These are phyloP conservation scores for Periconia digitata DNA, from an alignment of 2,329 filamentous ascomycete genomes.

Conservation along the genomic window DNA sequence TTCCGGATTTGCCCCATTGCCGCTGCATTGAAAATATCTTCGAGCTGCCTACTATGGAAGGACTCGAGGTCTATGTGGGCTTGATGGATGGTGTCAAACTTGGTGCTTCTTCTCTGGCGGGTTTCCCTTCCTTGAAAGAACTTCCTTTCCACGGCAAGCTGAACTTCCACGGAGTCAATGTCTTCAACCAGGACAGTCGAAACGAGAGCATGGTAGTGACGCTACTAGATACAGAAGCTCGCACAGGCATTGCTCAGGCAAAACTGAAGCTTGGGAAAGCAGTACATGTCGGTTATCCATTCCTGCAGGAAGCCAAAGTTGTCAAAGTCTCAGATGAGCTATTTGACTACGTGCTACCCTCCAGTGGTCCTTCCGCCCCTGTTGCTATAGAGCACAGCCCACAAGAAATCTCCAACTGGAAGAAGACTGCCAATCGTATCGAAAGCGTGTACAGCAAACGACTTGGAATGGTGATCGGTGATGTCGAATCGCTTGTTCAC, in stretches of 20 bases:
- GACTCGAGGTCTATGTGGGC: conserved; percentile 80
- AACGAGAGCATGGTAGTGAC: conserved; percentile 97
- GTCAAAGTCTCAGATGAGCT: conserved; percentile 88
- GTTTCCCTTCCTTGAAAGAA: conserved; percentile 88
- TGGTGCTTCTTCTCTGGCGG: conserved; percentile 80
- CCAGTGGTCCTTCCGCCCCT: conserved; percentile 63
- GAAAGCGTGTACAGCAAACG: conserved; percentile 89
- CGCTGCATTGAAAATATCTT: conserved; percentile 96
- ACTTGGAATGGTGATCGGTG: conserved; percentile 81
- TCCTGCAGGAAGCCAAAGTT: conserved; percentile 91
- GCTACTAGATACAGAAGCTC: conserved; percentile 71
- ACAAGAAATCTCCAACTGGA: conserved; percentile 78
- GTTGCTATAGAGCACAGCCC: conserved; percentile 70
- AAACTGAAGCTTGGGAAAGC: conserved; percentile 79
- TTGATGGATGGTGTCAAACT: conserved; percentile 82
- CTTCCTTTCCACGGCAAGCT: conserved; percentile 80
- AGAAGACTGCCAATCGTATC: conserved; percentile 78
- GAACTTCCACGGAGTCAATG: conserved; percentile 85
- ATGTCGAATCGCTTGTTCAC: conserved; percentile 85
- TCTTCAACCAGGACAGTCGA: conserved; percentile 93
- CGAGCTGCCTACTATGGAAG: conserved; percentile 89
- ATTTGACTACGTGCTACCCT: conserved; percentile 78
- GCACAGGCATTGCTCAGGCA: conserved; percentile 70
- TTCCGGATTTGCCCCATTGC: conserved; percentile 84
- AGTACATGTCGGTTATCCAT: conserved; percentile 92